Conservation (phyloP, 495 filamentous ascomycete genomes). For the Aeminium ludgeri region DNA sequence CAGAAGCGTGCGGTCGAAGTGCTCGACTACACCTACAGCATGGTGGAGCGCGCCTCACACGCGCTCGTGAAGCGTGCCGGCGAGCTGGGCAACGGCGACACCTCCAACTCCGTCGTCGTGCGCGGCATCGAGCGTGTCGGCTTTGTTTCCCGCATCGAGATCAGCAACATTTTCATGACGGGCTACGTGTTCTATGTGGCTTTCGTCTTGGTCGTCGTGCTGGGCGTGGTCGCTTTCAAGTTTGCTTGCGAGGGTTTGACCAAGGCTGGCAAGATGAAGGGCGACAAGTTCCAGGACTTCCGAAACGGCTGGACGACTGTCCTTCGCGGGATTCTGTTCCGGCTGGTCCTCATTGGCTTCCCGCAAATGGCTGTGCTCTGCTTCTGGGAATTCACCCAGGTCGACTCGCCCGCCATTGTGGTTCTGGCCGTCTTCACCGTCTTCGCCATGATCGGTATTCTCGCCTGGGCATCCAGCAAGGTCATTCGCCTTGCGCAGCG, state of each 20-base stretch:
- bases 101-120: conserved; percentile 45
- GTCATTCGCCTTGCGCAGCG: conserved; percentile 77
- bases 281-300: conserved; percentile 85
- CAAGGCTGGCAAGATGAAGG: conserved; percentile 61
- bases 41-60: conserved; percentile 29
- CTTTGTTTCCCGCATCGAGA: conserved; percentile 70
- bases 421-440: conserved; percentile 83
- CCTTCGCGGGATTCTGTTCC: conserved; percentile 81
- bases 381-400: conserved; percentile 80
- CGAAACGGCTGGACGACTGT: conserved; percentile 79
- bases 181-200: conserved; percentile 79
- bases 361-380: conserved; percentile 84
- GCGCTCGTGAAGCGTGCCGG: background rate
- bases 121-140: conserved; percentile 80
- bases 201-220: conserved; percentile 54
- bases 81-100: background rate
- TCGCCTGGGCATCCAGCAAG: conserved; percentile 80
- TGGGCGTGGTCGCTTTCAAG: conserved; percentile 68
- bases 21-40: conserved; percentile 25
- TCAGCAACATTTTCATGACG: conserved; percentile 87
- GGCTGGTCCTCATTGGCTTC: conserved; percentile 79
- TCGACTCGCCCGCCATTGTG: conserved; percentile 75
- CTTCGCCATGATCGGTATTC: conserved; percentile 57
- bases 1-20: conserved; percentile 43
- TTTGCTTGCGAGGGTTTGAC: conserved; percentile 54